phyloP scores from a whole-genome alignment of 257 asterid species.

The Nicotiana attenuata region DNA sequence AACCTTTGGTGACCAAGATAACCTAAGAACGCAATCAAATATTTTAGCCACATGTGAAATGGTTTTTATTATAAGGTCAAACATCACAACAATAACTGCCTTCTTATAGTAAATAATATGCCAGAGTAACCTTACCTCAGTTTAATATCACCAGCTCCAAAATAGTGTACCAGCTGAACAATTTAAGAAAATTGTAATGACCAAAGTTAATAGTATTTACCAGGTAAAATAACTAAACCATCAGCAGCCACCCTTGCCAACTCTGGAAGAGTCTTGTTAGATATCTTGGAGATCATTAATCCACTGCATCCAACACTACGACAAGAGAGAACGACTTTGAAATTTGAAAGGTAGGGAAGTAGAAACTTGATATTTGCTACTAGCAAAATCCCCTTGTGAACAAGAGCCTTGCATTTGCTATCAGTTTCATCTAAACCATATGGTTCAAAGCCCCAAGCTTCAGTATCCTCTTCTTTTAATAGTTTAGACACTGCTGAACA shows the following conservation, averaged over 20 bases:
- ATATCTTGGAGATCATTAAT: constrained; percentile 76
- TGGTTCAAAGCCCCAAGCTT: constrained; percentile 88
- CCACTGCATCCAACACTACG: constrained; percentile 68
- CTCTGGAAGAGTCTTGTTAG: constrained; percentile 28
- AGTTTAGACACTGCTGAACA: constrained; percentile 63
- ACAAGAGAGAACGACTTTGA: constrained; percentile 62
- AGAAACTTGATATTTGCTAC: constrained; percentile 77
- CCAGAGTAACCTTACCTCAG: too few relatives aligned
- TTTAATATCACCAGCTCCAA: too few relatives aligned
- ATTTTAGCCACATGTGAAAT: too few relatives aligned
- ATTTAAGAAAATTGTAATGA: too few relatives aligned
- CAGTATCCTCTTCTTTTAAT: constrained; percentile 70
- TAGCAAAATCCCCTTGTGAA: constrained; percentile 69
- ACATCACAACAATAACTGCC: too few relatives aligned
- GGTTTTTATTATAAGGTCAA: too few relatives aligned
- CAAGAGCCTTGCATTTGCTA: constrained; percentile 62
- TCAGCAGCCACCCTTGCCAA: too few relatives aligned
- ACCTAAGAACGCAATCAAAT: constrained; percentile 32
- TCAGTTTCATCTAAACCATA: constrained; percentile 68
- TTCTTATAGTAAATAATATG: too few relatives aligned
- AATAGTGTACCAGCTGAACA: background rate
- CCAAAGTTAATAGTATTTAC: background rate
- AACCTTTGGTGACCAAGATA: constrained; percentile 69
- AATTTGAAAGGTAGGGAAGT: constrained; percentile 66
- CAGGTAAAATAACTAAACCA: too few relatives aligned